Evolutionary conservation across 2,329 filamentous ascomycete species (phyloP).

Genomic region (Aurifilum marmelostoma): DNA sequence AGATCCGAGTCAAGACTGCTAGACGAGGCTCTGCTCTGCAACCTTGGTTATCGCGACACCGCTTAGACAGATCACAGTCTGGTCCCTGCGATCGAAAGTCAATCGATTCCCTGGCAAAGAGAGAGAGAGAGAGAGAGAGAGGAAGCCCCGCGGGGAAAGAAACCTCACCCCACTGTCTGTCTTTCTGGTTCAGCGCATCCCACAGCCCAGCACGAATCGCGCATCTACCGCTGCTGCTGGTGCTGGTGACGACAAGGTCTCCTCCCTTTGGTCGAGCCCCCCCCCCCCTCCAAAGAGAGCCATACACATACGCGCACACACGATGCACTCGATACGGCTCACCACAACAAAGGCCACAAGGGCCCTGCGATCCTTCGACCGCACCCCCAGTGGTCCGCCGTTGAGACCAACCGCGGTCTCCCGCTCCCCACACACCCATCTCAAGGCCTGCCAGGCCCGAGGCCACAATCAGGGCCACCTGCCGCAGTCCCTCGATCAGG

Average conservation of each 20-base stretch:
- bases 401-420: conserved; percentile 4
- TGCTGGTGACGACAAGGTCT: neutral
- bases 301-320: neutral
- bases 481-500: neutral
- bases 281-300: neutral
- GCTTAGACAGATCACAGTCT: neutral
- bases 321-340: conserved; percentile 4
- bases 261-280: neutral
- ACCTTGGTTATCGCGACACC: no score
- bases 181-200: no score
- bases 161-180: neutral
- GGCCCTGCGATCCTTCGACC: conserved; percentile 1
- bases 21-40: no score
- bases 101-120: no score
- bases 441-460: neutral
- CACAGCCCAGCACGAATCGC: neutral
- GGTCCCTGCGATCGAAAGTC: no score
- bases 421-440: neutral
- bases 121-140: no score
- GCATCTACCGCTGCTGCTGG: neutral
- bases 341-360: neutral
- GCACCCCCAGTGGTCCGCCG: neutral
- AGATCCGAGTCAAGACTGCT: no score
- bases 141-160: neutral
- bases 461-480: neutral